These are phyloP conservation scores for Aureobasidium namibiae DNA, from an alignment of 2,329 filamentous ascomycete species.

Conservation along the genomic window DNA sequence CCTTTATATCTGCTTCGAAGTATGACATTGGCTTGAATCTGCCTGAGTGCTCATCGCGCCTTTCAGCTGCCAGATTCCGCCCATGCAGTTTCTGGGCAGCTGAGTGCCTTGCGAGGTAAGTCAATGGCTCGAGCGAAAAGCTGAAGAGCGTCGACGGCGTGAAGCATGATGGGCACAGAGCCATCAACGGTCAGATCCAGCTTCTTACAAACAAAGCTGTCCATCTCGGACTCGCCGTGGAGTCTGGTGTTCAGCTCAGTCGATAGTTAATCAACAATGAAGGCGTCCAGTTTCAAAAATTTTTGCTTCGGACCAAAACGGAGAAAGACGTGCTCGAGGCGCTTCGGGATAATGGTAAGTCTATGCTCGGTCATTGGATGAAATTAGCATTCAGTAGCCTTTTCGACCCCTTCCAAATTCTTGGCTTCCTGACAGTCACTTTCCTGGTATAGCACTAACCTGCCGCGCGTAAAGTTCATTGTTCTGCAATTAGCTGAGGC, in stretches of 20 bases:
- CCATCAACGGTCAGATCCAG: not conserved
- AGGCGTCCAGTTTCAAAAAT: not conserved
- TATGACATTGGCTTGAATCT: not conserved
- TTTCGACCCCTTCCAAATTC: not conserved
- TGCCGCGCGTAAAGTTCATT: too few species aligned
- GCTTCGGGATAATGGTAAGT: not conserved
- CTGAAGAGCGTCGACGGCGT: not conserved
- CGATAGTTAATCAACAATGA: not conserved
- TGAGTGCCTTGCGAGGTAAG: not conserved
- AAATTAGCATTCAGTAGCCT: not conserved
- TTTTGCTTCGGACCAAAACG: not conserved
- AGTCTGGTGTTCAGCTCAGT: not conserved
- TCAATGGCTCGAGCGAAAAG: not conserved
- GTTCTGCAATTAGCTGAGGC: too few species aligned
- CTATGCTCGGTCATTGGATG: not conserved
- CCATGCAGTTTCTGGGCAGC: not conserved
- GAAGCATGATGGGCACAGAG: not conserved
- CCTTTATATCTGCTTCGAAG: not conserved
- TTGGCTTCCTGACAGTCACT: too few species aligned
- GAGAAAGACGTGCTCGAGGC: not conserved
- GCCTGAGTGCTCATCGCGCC: not conserved
- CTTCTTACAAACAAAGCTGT: not conserved
- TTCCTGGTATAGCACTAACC: too few species aligned
- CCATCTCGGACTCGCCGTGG: not conserved
- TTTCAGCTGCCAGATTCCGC: not conserved